Conservation (phyloP, 2,329 filamentous ascomycete species). For the Ustulina deusta region DNA sequence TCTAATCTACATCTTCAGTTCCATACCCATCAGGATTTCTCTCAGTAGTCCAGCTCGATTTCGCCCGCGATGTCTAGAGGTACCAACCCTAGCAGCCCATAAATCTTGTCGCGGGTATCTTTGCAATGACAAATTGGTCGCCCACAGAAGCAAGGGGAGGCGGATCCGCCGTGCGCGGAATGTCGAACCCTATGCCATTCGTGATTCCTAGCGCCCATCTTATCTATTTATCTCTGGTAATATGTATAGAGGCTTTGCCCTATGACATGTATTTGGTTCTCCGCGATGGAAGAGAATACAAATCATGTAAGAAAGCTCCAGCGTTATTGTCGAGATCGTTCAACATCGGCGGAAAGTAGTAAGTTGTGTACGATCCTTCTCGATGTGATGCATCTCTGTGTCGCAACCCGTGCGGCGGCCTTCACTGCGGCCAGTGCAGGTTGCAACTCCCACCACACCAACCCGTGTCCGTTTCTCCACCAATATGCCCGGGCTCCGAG, state of each 20-base stretch:
- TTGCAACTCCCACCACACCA: constrained; percentile 1
- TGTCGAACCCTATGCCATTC: no score
- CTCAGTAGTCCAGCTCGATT: no score
- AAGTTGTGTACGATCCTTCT: constrained; percentile 3
- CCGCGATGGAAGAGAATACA: constrained; percentile 1
- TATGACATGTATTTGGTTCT: background rate
- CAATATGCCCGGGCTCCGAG: constrained; percentile 14
- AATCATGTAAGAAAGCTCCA: constrained; percentile 2
- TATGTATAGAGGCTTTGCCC: constrained; percentile 11
- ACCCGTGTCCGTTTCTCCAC: constrained; percentile 18
- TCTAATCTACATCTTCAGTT: no score
- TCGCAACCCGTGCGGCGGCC: background rate
- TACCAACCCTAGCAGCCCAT: no score
- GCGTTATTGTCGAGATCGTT: constrained; percentile 13
- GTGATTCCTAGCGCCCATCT: no score
- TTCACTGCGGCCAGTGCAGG: constrained; percentile 8
- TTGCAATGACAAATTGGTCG: no score
- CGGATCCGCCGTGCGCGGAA: no score
- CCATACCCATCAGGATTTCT: no score
- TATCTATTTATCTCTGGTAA: background rate
- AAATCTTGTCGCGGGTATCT: no score
- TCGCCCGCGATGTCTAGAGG: no score
- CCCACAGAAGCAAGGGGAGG: no score
- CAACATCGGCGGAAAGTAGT: constrained; percentile 21
- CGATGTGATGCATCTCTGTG: constrained; percentile 2